These are phyloP conservation scores for Penicillium brasilianum DNA, from an alignment of 2,329 filamentous ascomycete genomes.

Conservation along the genomic window DNA sequence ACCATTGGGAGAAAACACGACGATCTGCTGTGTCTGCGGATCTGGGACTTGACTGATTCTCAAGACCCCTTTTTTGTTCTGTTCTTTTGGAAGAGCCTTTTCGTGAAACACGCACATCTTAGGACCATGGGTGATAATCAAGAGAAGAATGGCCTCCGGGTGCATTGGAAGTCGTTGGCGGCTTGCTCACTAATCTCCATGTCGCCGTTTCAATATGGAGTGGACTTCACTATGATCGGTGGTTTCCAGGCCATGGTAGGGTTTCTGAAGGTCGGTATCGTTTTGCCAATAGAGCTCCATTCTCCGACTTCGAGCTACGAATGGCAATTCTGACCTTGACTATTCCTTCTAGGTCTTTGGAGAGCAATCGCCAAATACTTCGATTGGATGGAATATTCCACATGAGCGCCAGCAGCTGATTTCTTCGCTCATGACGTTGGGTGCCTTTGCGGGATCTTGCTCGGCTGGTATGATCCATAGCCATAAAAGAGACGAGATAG, in stretches of 20 bases:
- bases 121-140: slow-evolving; percentile 8
- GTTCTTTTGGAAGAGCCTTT: not conserved
- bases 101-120: not conserved
- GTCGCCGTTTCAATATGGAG: slow-evolving; percentile 39
- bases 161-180: slow-evolving; percentile 31
- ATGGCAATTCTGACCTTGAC: not conserved
- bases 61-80: not conserved
- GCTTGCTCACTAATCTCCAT: slow-evolving; percentile 38
- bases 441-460: slow-evolving; percentile 51
- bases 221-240: slow-evolving; percentile 40
- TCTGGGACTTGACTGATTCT: not conserved
- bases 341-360: slow-evolving; percentile 31
- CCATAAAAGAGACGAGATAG: not conserved
- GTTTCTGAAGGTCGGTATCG: slow-evolving; percentile 31
- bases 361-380: slow-evolving; percentile 23
- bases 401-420: slow-evolving; percentile 52
- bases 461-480: slow-evolving; percentile 35
- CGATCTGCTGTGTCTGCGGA: not conserved
- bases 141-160: slow-evolving; percentile 22
- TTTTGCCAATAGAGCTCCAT: not conserved
- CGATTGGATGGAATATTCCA: slow-evolving; percentile 42
- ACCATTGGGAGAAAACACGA: not conserved
- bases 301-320: not conserved
- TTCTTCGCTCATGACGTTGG: slow-evolving; percentile 53
- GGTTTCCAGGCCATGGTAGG: slow-evolving; percentile 41